Evolutionary conservation across 2,329 filamentous ascomycete genomes (phyloP).

Genomic region (Aspergillus pseudoviridinutans): DNA sequence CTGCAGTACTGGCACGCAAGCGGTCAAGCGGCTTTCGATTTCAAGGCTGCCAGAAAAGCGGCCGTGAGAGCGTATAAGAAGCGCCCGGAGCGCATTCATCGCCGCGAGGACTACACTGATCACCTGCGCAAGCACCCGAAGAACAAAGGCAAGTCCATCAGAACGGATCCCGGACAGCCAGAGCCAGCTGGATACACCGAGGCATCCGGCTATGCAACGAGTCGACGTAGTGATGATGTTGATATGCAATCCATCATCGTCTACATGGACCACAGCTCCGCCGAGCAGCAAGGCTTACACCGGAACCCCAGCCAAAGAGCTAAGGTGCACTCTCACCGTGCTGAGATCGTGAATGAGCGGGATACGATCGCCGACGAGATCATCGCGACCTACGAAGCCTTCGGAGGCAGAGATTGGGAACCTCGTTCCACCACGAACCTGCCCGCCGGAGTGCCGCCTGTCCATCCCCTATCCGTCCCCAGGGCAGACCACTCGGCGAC

Average conservation of each 20-base stretch:
- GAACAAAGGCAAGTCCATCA: neutral
- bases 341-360: neutral
- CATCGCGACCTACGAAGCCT: neutral
- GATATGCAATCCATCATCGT: neutral
- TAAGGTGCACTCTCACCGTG: neutral
- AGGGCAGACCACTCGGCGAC: neutral
- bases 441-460: neutral
- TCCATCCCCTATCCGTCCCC: neutral
- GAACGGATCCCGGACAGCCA: neutral
- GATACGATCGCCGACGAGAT: neutral
- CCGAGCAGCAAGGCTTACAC: neutral
- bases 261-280: neutral
- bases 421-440: neutral
- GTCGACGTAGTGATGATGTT: neutral
- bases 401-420: neutral
- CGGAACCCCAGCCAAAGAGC: neutral
- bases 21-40: slow-evolving; percentile 13
- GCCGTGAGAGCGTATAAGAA: slow-evolving; percentile 16
- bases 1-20: slow-evolving; percentile 11
- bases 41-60: slow-evolving; percentile 13
- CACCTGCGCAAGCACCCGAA: neutral
- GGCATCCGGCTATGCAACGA: neutral
- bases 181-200: neutral
- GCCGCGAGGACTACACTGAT: neutral
- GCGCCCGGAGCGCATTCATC: neutral